Conservation (phyloP, 768 basidiomycete genomes). For the Trametopsis cervina region DNA sequence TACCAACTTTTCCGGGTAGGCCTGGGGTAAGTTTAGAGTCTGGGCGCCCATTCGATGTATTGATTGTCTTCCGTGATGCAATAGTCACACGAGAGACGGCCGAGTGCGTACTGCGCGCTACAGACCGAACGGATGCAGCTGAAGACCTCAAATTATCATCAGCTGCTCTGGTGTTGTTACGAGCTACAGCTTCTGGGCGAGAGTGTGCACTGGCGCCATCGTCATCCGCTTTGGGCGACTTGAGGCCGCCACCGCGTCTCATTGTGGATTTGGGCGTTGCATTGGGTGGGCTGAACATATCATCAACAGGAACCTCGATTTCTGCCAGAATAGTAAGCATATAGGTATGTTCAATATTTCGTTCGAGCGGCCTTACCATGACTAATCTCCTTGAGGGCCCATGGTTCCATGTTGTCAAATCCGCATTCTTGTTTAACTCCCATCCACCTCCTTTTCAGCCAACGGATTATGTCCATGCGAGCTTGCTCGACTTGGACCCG, state of each 20-base stretch:
- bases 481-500: conserved; percentile 71
- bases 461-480: conserved; percentile 55
- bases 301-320: conserved; percentile 73
- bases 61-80: conserved; percentile 19
- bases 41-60: conserved; percentile 30
- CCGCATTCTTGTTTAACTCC: conserved; percentile 69
- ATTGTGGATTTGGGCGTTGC: conserved; percentile 16
- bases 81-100: conserved; percentile 26
- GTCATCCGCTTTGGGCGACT: conserved; percentile 24
- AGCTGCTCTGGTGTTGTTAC: conserved; percentile 20
- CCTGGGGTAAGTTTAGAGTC: conserved; percentile 70
- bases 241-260: conserved; percentile 16
- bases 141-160: conserved; percentile 23
- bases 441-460: conserved; percentile 77
- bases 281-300: conserved; percentile 48
- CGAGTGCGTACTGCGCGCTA: conserved; percentile 35
- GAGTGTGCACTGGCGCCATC: conserved; percentile 41
- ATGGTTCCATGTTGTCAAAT: conserved; percentile 76
- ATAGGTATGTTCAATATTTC: not conserved
- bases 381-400: conserved; percentile 85
- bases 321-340: conserved; percentile 34
- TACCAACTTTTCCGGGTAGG: conserved; percentile 10
- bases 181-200: conserved; percentile 36
- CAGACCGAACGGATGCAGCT: conserved; percentile 38
- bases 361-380: conserved; percentile 47